phyloP scores from a whole-genome alignment of 495 filamentous ascomycete genomes.

The Penicillium cosmopolitanum region DNA sequence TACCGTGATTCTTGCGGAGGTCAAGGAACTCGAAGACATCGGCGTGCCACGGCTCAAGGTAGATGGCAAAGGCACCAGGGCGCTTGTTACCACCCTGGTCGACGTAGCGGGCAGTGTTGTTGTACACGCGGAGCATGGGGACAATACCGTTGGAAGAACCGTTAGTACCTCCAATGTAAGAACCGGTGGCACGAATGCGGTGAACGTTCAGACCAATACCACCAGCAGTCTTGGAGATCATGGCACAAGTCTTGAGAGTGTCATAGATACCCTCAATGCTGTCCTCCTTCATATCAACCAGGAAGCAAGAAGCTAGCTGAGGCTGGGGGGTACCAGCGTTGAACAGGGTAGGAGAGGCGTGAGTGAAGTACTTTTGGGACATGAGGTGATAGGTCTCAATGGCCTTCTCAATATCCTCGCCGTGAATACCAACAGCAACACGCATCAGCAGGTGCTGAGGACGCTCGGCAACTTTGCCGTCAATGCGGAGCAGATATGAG shows the following conservation, averaged over 20 bases:
- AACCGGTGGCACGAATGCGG: constrained; percentile 92
- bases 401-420: constrained; percentile 88
- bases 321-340: constrained; percentile 93
- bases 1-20: constrained; percentile 98
- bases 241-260: constrained; percentile 96
- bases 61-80: constrained; percentile 97
- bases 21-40: constrained; percentile 98
- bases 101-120: constrained; percentile 98
- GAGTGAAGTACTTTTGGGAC: constrained; percentile 97
- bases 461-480: constrained; percentile 92
- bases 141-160: constrained; percentile 97
- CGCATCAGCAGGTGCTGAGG: constrained; percentile 99
- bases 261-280: constrained; percentile 99
- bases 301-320: constrained; percentile 95
- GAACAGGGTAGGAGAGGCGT: constrained; percentile 97
- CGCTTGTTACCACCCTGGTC: constrained; percentile 99
- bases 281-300: constrained; percentile 98
- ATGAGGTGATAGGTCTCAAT: constrained; percentile 98
- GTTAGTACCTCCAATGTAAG: constrained; percentile 97
- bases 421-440: constrained; percentile 95
- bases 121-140: constrained; percentile 97
- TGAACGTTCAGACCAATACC: constrained; percentile 96
- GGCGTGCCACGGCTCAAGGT: constrained; percentile 99
- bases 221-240: constrained; percentile 99
- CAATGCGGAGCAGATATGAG: constrained; percentile 90